Percentiles rank a stretch among this genome's conserved stretches.
These are phyloP conservation scores for Cyberlindnera veronae DNA, from an alignment of 805 yeast species.

Conservation along the genomic window DNA sequence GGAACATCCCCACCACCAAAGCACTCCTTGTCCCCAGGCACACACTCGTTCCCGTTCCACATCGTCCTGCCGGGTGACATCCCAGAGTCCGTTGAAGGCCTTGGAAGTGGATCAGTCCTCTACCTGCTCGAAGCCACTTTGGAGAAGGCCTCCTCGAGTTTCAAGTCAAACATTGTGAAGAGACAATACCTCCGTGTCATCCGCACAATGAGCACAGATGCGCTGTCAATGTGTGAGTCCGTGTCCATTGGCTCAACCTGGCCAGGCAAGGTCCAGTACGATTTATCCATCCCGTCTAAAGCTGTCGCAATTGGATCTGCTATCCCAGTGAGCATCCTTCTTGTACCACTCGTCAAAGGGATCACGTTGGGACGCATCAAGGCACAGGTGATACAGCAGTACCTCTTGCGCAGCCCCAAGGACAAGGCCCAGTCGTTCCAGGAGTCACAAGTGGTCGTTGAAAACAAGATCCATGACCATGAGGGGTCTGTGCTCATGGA, in stretches of 20 bases:
- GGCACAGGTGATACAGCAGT: constrained; percentile 62
- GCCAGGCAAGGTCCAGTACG: constrained; percentile 86
- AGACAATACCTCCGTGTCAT: constrained; percentile 69
- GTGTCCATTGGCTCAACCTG: constrained; percentile 87
- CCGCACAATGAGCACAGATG: constrained; percentile 76
- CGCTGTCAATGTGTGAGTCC: constrained; percentile 68
- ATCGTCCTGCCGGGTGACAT: constrained; percentile 69
- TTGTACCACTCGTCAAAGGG: constrained; percentile 80
- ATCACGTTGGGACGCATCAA: constrained; percentile 63
- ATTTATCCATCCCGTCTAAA: constrained; percentile 77
- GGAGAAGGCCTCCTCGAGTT: constrained; percentile 48
- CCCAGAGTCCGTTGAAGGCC: constrained; percentile 86
- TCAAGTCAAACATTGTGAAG: constrained; percentile 43
- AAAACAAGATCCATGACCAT: constrained; percentile 41
- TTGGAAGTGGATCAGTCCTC: constrained; percentile 70
- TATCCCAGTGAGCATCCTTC: constrained; percentile 59
- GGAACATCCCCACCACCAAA: constrained; percentile 6
- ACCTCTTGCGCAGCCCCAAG: constrained; percentile 47
- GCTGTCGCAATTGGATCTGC: constrained; percentile 83
- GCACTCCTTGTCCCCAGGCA: constrained; percentile 53
- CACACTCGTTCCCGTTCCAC: constrained; percentile 81
- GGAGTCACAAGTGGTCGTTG: constrained; percentile 53
- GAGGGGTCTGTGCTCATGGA: constrained; percentile 44
- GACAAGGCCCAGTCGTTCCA: constrained; percentile 50
- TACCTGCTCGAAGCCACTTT: constrained; percentile 71